These are phyloP conservation scores for Aaosphaeria arxii DNA, from an alignment of 2,329 filamentous ascomycete species.

Conservation along the genomic window DNA sequence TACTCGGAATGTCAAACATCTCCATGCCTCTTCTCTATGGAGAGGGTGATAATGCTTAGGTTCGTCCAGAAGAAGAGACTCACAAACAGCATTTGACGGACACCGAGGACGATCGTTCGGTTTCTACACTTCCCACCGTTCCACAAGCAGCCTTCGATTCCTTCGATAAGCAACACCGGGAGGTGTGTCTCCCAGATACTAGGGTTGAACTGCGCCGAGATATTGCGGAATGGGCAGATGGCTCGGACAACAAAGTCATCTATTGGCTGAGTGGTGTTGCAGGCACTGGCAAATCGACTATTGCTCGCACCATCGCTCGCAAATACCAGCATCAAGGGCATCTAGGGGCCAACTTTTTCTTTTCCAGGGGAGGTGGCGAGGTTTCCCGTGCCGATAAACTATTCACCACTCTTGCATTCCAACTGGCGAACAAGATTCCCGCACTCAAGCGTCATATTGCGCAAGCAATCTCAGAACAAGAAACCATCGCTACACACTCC, in stretches of 20 bases:
- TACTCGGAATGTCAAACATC: background rate
- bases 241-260: slow-evolving; percentile 2
- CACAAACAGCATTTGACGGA: too few species aligned
- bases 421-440: background rate
- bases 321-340: background rate
- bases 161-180: background rate
- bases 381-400: background rate
- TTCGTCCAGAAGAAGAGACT: too few species aligned
- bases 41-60: background rate
- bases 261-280: slow-evolving; percentile 7
- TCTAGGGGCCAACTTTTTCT: slow-evolving; percentile 13
- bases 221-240: background rate
- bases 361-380: slow-evolving; percentile 6
- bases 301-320: slow-evolving; percentile 13
- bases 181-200: background rate
- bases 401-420: slow-evolving; percentile 3
- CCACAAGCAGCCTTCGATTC: background rate
- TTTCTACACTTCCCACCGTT: background rate
- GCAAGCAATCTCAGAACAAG: background rate
- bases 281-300: slow-evolving; percentile 7
- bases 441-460: background rate
- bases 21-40: background rate
- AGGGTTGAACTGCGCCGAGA: background rate
- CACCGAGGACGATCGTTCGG: too few species aligned
- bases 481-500: background rate